Evolutionary conservation across 179 eudicot genomes (phyloP).

Genomic region (Dionaea muscipula): DNA sequence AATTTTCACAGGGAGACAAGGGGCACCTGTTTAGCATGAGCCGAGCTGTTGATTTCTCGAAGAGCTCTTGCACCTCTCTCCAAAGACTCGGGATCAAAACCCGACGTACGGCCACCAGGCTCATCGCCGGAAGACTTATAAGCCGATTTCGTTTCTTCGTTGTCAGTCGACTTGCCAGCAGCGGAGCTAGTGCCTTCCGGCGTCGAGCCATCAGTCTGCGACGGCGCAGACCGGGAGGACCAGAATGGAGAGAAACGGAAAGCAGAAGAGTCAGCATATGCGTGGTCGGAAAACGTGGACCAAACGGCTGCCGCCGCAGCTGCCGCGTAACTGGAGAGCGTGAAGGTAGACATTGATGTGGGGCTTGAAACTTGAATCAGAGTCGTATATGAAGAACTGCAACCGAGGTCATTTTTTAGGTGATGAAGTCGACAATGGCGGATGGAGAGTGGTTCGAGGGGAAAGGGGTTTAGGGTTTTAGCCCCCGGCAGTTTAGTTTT

Average conservation of each 20-base stretch:
- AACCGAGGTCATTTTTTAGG: no score
- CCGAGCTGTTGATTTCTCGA: conserved; percentile 57
- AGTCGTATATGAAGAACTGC: background rate
- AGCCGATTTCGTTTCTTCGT: no score
- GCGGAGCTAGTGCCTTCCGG: no score
- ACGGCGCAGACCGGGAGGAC: conserved; percentile 32
- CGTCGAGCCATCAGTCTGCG: no score
- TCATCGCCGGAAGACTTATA: conserved; percentile 20
- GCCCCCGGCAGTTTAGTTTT: no score
- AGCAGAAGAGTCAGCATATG: conserved; percentile 45
- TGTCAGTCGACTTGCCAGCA: no score
- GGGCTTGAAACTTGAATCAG: background rate
- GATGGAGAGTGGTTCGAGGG: no score
- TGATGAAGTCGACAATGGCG: no score
- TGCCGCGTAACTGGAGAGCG: conserved; percentile 29
- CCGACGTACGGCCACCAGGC: conserved; percentile 19
- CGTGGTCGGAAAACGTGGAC: conserved; percentile 21
- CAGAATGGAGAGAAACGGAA: conserved; percentile 50
- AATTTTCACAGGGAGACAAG: background rate
- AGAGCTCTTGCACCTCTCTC: conserved; percentile 80
- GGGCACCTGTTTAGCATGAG: conserved; percentile 46
- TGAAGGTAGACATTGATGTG: conserved; percentile 26
- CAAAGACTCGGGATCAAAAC: conserved; percentile 58
- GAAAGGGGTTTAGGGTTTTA: no score
- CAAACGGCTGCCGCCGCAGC: conserved; percentile 30